phyloP scores from a whole-genome alignment of 108 stramenopile genomes.

The Seminavis robusta region DNA sequence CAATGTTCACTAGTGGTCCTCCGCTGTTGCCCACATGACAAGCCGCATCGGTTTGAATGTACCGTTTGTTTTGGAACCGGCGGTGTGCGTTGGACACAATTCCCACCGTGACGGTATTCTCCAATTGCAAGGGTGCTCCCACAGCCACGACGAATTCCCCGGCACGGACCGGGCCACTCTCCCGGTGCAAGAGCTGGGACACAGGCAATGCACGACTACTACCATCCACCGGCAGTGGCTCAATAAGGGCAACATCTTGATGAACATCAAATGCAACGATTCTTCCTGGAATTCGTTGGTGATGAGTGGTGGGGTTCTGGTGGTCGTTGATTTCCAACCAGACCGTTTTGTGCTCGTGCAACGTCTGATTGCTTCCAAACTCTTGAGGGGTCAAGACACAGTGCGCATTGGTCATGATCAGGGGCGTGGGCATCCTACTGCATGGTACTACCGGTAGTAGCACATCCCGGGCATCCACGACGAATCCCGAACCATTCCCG shows the following conservation, averaged over 20 bases:
- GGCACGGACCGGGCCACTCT: too few relatives aligned
- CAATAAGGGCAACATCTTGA: not conserved
- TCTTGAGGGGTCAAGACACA: not conserved
- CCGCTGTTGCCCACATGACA: slow-evolving; percentile 27
- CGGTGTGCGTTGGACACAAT: slow-evolving; percentile 23
- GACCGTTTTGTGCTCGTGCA: not conserved
- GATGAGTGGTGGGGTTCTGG: too few relatives aligned
- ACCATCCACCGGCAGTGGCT: not conserved
- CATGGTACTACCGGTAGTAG: too few relatives aligned
- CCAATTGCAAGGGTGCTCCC: not conserved
- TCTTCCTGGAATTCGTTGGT: not conserved
- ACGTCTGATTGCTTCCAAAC: not conserved
- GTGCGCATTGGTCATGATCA: not conserved
- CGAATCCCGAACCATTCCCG: not conserved
- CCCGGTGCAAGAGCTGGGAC: not conserved
- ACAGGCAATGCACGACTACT: not conserved
- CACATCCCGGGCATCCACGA: not conserved
- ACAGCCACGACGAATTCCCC: not conserved
- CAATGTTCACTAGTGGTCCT: slow-evolving; percentile 23
- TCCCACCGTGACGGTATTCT: slow-evolving; percentile 31
- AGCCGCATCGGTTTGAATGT: slow-evolving; percentile 34
- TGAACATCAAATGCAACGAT: not conserved
- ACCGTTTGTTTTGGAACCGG: slow-evolving; percentile 10
- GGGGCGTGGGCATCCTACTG: not conserved
- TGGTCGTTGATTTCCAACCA: not conserved